Base-by-base conservation (phyloP, 1,139 yeast genomes). In the Spathaspora sp. region DNA sequence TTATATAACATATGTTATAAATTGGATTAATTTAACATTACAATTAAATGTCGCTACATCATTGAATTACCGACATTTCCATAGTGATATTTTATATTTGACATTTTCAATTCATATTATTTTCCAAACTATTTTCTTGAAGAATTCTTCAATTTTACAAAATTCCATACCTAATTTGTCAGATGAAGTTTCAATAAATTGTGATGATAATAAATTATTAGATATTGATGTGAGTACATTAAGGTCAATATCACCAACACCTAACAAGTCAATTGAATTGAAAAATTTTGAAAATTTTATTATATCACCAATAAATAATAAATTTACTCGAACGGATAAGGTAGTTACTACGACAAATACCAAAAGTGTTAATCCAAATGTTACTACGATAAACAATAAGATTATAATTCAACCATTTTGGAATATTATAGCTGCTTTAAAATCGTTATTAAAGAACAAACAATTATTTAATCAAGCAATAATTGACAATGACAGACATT, bases 371-470 rank as follows among this genome's bases (percentile, higher is more conserved):
- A 44, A 51, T 11, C 23, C 23, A 20, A 57, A 56, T 43, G 55
- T 64, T 7, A 66, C 71, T 1, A 65, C 70, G 2, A 63, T 66
- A 39, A 65, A 64, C 45, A 64, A 65, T 43, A 63, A 61, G 34
- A 52, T 63, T 3, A 63, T 72, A 1, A 69, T 74, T 18, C 87
- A 82, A 56, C 89, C 90, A 2, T 61, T 84, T 24, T 85, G 91
- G 91, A 74, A 86, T 0, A 71, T 84, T 47, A 62, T 84, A 7
- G 84, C 86, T 4, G 86, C 87, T 0, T 65, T 78, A 16, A 81
- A 80, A 52, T 78, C 86, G 0, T 75, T 84, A 59, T 65, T 76
- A 44, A 67, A 67, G 17, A 70, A 71, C 39, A 80, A 79, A 13
- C 74, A 72, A 39, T 72, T 77, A 51, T 77, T 78, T 51, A 78